A percentile compares a stretch with the other conserved stretches of the same genome.
phyloP scores from a whole-genome alignment of 345 rosid genomes.

The Reutealis trisperma region DNA sequence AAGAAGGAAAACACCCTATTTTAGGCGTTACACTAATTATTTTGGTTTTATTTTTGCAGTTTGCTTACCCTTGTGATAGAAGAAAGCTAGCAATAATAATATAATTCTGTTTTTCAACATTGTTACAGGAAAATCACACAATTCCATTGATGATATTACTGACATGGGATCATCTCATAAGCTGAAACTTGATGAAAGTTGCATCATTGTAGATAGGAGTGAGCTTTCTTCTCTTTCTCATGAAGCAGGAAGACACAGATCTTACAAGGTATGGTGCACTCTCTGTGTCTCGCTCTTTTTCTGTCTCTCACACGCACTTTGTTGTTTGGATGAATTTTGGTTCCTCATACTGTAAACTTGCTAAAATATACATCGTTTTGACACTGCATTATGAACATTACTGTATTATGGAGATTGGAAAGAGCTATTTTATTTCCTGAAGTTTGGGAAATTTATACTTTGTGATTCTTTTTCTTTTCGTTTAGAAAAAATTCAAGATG shows the following conservation, averaged over 20 bases:
- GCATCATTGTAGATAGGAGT: slow-evolving; percentile 22
- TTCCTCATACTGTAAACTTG: neutral
- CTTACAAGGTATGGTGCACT: slow-evolving; percentile 30
- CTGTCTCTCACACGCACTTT: neutral
- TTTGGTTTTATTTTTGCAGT: slow-evolving; percentile 3
- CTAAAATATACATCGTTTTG: neutral
- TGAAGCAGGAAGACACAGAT: slow-evolving; percentile 6
- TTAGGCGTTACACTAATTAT: neutral
- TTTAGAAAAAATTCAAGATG: slow-evolving; percentile 7
- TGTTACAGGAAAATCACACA: slow-evolving; percentile 7
- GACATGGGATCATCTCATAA: slow-evolving; percentile 6
- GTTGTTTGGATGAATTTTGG: neutral
- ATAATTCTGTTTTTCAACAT: neutral
- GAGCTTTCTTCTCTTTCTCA: slow-evolving; percentile 16
- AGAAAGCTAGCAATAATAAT: neutral
- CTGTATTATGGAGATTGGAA: neutral
- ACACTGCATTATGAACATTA: neutral
- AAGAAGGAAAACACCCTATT: neutral
- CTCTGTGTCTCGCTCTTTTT: neutral
- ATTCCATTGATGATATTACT: neutral
- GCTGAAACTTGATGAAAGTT: slow-evolving; percentile 32
- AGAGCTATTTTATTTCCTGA: neutral
- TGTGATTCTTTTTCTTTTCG: neutral
- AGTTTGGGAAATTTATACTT: neutral
- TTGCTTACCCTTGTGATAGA: slow-evolving; percentile 4